These are phyloP conservation scores for Pseudopyricularia javanii DNA, from an alignment of 2,329 filamentous ascomycete genomes.

Conservation along the genomic window DNA sequence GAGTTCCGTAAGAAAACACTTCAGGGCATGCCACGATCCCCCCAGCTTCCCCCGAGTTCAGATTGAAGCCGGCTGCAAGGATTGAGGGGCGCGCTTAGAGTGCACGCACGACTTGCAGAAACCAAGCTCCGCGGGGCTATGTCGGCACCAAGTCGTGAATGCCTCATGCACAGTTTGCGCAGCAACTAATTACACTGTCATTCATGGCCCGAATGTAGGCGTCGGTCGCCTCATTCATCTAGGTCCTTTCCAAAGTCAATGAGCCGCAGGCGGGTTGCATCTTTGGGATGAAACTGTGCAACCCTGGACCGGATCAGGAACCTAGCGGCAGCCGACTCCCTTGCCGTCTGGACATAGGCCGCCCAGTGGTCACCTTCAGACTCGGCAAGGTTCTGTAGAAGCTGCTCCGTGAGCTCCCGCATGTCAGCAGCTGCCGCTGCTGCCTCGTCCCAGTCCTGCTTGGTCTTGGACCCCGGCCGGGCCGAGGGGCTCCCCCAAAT, in stretches of 20 bases:
- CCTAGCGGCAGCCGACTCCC: slow-evolving; percentile 49
- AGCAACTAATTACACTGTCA: neutral
- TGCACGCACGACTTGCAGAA: too few relatives aligned
- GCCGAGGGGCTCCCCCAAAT: slow-evolving; percentile 36
- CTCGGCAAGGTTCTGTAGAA: slow-evolving; percentile 45
- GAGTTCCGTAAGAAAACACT: too few relatives aligned
- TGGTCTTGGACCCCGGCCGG: slow-evolving; percentile 6
- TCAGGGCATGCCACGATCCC: too few relatives aligned
- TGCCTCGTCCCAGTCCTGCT: slow-evolving; percentile 29
- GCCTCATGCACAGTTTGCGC: too few relatives aligned
- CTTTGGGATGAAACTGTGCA: slow-evolving; percentile 52
- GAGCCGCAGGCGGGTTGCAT: slow-evolving; percentile 45
- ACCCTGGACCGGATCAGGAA: slow-evolving; percentile 55
- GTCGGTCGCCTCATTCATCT: slow-evolving; percentile 28
- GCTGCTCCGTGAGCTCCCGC: slow-evolving; percentile 44
- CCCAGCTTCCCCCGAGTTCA: too few relatives aligned
- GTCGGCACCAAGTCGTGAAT: neutral
- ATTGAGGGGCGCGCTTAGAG: too few relatives aligned
- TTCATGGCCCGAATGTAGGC: neutral
- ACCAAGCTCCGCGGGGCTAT: neutral
- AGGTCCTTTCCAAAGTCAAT: slow-evolving; percentile 54
- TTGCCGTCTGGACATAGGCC: slow-evolving; percentile 44
- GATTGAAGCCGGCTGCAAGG: too few relatives aligned
- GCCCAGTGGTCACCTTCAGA: slow-evolving; percentile 40
- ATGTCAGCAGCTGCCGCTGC: slow-evolving; percentile 43